Percentiles rank a stretch among this genome's conserved stretches.
Conservation (phyloP, 192 early-diverging fungal species). For the Coemansia sp. region DNA sequence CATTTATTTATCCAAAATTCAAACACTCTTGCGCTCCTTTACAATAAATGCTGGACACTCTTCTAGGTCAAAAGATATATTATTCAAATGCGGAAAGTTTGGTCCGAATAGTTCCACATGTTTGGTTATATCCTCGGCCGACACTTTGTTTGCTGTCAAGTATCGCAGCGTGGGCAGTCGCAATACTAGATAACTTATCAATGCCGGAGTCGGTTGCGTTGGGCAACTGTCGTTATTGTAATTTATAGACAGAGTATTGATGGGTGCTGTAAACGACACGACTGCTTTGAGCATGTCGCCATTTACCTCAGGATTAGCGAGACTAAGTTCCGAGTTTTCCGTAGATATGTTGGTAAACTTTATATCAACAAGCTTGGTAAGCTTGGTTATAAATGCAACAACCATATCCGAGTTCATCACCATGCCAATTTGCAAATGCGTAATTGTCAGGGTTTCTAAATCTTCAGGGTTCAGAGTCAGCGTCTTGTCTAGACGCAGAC, state of each 20-base stretch:
- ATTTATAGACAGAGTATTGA: neutral
- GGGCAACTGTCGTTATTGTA: neutral
- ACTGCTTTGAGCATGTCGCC: neutral
- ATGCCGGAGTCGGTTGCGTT: neutral
- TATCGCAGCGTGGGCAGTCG: neutral
- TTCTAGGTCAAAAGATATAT: neutral
- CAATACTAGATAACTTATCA: neutral
- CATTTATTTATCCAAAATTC: too few species aligned
- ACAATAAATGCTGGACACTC: neutral
- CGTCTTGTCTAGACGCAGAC: constrained; percentile 3
- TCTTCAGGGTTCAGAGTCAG: neutral
- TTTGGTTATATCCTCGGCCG: neutral
- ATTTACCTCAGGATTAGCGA: neutral
- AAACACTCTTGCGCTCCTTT: too few species aligned
- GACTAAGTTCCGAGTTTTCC: neutral
- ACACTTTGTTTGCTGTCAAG: neutral
- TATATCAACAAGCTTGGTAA: neutral
- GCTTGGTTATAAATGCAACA: neutral
- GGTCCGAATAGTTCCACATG: neutral
- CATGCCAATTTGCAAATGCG: constrained; percentile 6
- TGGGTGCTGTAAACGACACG: neutral
- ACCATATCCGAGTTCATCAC: neutral
- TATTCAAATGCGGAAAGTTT: neutral
- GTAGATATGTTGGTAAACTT: constrained; percentile 3
- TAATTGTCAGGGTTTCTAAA: neutral